These are phyloP conservation scores for Fragilariopsis cylindrus DNA, from an alignment of 108 stramenopile genomes.

Conservation along the genomic window DNA sequence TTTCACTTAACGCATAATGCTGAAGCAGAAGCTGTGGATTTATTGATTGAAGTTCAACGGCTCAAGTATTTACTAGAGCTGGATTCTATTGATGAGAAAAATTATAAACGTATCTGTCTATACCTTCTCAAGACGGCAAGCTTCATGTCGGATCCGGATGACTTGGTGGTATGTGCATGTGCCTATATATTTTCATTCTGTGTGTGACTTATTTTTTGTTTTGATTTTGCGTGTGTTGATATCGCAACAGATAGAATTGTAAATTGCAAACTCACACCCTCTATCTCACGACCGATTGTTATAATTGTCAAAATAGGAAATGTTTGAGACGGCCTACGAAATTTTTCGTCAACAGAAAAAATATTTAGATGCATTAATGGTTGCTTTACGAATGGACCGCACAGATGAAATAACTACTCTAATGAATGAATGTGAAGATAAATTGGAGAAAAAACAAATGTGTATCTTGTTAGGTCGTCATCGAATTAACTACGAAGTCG, in stretches of 20 bases:
- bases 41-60: conserved; percentile 95
- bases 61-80: conserved; percentile 78
- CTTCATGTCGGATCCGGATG: conserved; percentile 94
- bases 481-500: conserved; percentile 81
- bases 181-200: background rate
- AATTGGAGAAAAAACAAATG: conserved; percentile 90
- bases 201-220: background rate
- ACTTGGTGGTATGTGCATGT: conserved; percentile 58
- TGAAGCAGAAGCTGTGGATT: conserved; percentile 98
- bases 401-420: conserved; percentile 76
- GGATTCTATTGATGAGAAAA: conserved; percentile 89
- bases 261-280: background rate
- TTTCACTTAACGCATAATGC: conserved; percentile 98
- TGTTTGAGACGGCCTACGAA: conserved; percentile 87
- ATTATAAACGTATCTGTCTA: conserved; percentile 93
- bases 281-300: conserved; percentile 1
- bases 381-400: conserved; percentile 84
- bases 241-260: background rate
- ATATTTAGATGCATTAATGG: conserved; percentile 91
- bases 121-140: conserved; percentile 97
- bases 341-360: conserved; percentile 85
- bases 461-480: conserved; percentile 86
- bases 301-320: conserved; percentile 49
- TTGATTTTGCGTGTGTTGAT: background rate
- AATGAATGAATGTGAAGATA: conserved; percentile 74